These are phyloP conservation scores for Eucalyptus regnans DNA, from an alignment of 345 rosid species.

Conservation along the genomic window DNA sequence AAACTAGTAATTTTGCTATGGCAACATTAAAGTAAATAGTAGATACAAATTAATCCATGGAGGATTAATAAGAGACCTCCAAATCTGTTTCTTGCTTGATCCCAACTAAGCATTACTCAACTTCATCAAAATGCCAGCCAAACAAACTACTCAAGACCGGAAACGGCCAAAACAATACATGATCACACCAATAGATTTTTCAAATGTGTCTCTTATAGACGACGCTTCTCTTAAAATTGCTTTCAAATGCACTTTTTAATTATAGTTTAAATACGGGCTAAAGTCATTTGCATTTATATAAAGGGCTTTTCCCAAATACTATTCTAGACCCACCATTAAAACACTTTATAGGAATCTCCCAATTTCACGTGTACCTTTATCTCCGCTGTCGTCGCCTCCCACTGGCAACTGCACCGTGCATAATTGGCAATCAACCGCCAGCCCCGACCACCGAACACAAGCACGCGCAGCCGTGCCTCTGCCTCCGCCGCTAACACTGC, in stretches of 20 bases:
- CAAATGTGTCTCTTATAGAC: too few relatives aligned
- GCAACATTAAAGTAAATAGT: not conserved
- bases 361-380: not conserved
- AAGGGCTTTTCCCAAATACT: not conserved
- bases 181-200: not conserved
- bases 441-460: too few relatives aligned
- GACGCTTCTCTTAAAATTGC: fast-evolving
- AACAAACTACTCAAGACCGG: not conserved
- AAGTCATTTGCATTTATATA: too few relatives aligned
- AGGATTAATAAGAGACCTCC: not conserved
- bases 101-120: not conserved
- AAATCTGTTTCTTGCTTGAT: not conserved
- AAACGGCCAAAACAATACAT: not conserved
- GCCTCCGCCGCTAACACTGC: fast-evolving
- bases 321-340: not conserved
- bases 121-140: not conserved
- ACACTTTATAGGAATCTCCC: not conserved
- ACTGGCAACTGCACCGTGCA: too few relatives aligned
- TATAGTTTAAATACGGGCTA: too few relatives aligned
- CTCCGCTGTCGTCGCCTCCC: not conserved
- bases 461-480: too few relatives aligned
- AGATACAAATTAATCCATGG: not conserved
- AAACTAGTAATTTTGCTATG: not conserved
- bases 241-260: not conserved
- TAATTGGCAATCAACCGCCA: too few relatives aligned